These are phyloP conservation scores for Craspedostauros australis DNA, from an alignment of 108 stramenopile species.

Conservation along the genomic window DNA sequence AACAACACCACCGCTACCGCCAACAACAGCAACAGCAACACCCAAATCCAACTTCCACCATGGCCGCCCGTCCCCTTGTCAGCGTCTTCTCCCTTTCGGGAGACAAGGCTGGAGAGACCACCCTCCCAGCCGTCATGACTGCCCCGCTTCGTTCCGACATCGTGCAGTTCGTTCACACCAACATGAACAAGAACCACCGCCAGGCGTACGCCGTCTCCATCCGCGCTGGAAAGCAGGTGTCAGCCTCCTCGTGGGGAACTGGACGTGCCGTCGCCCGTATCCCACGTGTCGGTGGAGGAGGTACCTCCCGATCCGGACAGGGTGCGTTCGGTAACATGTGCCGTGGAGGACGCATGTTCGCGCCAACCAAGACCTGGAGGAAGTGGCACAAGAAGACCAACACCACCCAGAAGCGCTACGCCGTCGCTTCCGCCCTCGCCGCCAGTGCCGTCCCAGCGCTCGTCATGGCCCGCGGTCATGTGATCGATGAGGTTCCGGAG, in stretches of 20 bases:
- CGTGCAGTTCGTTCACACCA: slow-evolving; percentile 97
- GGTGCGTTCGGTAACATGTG: slow-evolving; percentile 99
- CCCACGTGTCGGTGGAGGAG: slow-evolving; percentile 97
- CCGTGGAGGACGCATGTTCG: slow-evolving; percentile 97
- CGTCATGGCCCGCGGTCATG: slow-evolving; percentile 99
- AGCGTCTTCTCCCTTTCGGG: slow-evolving; percentile 92
- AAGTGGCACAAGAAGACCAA: slow-evolving; percentile 99
- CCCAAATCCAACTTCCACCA: slow-evolving; percentile 25
- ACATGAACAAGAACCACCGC: slow-evolving; percentile 99
- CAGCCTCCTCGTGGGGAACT: slow-evolving; percentile 98
- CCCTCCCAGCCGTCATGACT: slow-evolving; percentile 94
- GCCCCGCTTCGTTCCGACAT: slow-evolving; percentile 98
- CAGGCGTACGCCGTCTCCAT: slow-evolving; percentile 97
- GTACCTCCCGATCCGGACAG: slow-evolving; percentile 98
- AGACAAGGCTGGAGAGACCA: slow-evolving; percentile 80
- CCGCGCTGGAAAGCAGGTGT: slow-evolving; percentile 91
- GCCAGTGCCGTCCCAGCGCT: slow-evolving; percentile 95
- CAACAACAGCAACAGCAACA: background rate
- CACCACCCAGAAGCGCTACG: slow-evolving; percentile 93
- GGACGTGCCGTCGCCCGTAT: slow-evolving; percentile 99
- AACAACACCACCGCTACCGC: background rate
- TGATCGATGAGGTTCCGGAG: slow-evolving; percentile 94
- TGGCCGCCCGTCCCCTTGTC: slow-evolving; percentile 94
- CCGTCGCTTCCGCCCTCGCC: slow-evolving; percentile 96
- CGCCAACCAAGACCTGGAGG: slow-evolving; percentile 99